Percentiles rank a stretch among this genome's conserved stretches.
Evolutionary conservation across 176 grass and related monocot genomes (phyloP).

Genomic region (Rhynchospora pubera): DNA sequence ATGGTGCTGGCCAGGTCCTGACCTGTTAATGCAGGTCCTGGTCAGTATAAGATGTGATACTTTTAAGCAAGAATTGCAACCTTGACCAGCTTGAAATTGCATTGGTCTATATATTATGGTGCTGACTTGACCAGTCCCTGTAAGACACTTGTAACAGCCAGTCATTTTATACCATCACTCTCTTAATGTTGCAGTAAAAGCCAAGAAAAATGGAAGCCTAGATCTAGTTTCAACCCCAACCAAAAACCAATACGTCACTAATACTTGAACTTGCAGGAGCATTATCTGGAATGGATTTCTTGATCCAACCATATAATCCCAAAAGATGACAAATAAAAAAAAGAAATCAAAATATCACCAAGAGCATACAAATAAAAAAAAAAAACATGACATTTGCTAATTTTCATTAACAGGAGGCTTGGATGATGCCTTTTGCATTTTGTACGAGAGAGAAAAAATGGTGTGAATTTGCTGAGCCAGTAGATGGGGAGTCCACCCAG

Average conservation of each 20-base stretch:
- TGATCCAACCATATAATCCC: neutral
- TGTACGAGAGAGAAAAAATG: constrained; percentile 95
- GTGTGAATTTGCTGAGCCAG: constrained; percentile 91
- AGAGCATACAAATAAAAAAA: neutral
- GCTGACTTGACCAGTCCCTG: neutral
- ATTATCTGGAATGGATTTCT: neutral
- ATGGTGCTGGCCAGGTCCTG: constrained; percentile 1
- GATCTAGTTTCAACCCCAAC: neutral
- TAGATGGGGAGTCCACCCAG: constrained; percentile 87
- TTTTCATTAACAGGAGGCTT: constrained; percentile 69
- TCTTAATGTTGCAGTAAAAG: neutral
- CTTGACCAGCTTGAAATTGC: neutral
- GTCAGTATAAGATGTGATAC: neutral
- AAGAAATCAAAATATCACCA: neutral
- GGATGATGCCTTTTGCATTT: constrained; percentile 99
- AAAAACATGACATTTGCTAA: constrained; percentile 10
- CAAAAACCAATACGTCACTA: neutral
- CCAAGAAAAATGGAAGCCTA: neutral
- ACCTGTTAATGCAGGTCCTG: neutral
- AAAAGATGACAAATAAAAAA: constrained; percentile 14
- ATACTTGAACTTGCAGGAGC: neutral
- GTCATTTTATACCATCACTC: neutral
- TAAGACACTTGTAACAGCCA: neutral
- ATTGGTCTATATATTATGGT: neutral
- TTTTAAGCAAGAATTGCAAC: neutral